A percentile compares a stretch with the other conserved stretches of the same genome.
Conservation (phyloP, 2,329 filamentous ascomycete species). For the Cercospora sp. region DNA sequence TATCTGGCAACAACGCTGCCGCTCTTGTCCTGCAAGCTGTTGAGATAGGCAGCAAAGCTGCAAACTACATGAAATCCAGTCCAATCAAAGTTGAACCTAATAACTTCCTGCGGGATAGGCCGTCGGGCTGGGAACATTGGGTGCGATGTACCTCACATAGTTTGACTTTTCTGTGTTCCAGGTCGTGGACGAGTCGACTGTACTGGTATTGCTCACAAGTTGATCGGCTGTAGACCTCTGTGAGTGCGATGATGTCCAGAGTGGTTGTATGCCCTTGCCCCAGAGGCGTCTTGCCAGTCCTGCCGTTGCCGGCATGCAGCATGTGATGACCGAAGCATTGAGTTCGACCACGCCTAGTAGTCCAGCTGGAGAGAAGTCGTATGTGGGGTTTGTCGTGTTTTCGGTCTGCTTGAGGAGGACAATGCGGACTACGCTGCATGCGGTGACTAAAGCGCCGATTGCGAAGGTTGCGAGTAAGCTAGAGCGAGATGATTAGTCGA, state of each 20-base stretch:
- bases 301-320: slow-evolving; percentile 12
- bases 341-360: slow-evolving; percentile 9
- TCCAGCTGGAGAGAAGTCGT: slow-evolving; percentile 10
- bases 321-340: slow-evolving; percentile 8
- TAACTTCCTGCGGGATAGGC: not conserved
- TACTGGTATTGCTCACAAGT: not conserved
- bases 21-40: not conserved
- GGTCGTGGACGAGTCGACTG: not conserved
- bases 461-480: slow-evolving; percentile 8
- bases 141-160: not conserved
- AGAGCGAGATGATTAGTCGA: not conserved
- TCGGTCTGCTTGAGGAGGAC: slow-evolving; percentile 8
- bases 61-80: not conserved
- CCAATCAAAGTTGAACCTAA: not conserved
- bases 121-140: not conserved
- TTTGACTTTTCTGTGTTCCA: not conserved
- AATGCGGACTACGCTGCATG: slow-evolving; percentile 12
- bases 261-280: not conserved
- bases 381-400: not conserved
- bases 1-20: not conserved
- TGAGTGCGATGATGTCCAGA: not conserved
- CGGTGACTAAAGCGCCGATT: not conserved
- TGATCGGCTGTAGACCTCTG: not conserved
- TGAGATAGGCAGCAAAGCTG: too few species aligned
- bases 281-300: slow-evolving; percentile 6